phyloP scores from a whole-genome alignment of 2,329 filamentous ascomycete genomes.

The Fusarium decemcellulare region DNA sequence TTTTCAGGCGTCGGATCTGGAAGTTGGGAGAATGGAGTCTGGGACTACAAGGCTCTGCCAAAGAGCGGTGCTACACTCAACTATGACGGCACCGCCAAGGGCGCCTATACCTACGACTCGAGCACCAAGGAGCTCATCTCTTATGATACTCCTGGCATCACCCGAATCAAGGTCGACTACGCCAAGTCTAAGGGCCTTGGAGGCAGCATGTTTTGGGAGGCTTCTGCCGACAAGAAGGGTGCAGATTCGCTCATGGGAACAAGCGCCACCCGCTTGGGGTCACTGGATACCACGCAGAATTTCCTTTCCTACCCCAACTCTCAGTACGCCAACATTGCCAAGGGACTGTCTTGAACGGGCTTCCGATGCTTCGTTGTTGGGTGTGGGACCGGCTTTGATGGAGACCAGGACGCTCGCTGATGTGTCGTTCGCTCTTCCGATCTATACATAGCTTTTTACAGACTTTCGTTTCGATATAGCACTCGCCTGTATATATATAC shows the following conservation, averaged over 20 bases:
- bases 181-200: constrained; percentile 74
- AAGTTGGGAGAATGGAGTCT: constrained; percentile 80
- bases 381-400: too few species aligned
- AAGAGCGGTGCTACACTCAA: constrained; percentile 69
- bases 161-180: constrained; percentile 74
- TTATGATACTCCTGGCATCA: constrained; percentile 76
- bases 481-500: too few species aligned
- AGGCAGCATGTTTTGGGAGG: constrained; percentile 91
- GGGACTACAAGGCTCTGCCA: constrained; percentile 85
- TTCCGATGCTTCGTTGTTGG: too few species aligned
- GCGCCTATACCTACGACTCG: constrained; percentile 79
- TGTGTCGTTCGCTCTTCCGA: too few species aligned
- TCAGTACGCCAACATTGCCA: constrained; percentile 66
- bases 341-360: constrained; percentile 7
- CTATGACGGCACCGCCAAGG: constrained; percentile 70
- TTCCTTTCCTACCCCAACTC: constrained; percentile 65
- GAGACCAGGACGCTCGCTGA: too few species aligned
- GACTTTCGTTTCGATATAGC: too few species aligned
- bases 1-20: constrained; percentile 74
- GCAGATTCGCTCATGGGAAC: constrained; percentile 72
- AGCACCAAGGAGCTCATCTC: constrained; percentile 74
- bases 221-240: constrained; percentile 74
- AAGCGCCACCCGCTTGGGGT: constrained; percentile 55
- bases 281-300: constrained; percentile 63
- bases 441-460: too few species aligned